These are phyloP conservation scores for Coniosporium apollinis DNA, from an alignment of 495 filamentous ascomycete species.

Conservation along the genomic window DNA sequence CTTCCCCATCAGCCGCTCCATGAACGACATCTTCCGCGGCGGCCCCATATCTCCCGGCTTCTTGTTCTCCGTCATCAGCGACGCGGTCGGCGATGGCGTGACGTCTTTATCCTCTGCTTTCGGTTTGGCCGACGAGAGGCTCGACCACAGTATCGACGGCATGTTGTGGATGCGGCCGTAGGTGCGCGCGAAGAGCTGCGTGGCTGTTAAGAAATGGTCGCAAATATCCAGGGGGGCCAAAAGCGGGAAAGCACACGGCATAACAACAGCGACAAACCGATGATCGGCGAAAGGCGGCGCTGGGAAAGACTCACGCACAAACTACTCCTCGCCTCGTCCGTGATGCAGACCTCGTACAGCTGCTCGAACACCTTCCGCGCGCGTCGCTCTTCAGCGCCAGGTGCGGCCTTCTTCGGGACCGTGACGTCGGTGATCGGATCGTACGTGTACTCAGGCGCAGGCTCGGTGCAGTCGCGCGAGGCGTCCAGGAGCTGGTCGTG, in stretches of 20 bases:
- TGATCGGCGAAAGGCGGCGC: no score
- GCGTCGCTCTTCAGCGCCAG: constrained; percentile 7
- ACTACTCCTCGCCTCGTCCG: constrained; percentile 7
- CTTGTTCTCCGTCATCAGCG: background rate
- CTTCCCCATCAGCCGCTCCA: constrained; percentile 12
- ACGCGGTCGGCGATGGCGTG: background rate
- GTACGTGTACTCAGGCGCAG: background rate
- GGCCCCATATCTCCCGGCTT: constrained; percentile 3
- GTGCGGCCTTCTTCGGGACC: constrained; percentile 6
- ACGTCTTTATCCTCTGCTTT: background rate
- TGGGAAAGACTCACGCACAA: constrained; percentile 2
- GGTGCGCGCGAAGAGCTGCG: no score
- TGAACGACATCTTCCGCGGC: constrained; percentile 9
- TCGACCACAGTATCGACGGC: constrained; percentile 1
- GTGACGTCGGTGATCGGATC: constrained; percentile 1
- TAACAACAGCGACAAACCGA: no score
- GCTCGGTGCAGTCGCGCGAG: constrained; percentile 3
- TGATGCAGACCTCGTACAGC: constrained; percentile 8
- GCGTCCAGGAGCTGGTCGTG: constrained; percentile 12
- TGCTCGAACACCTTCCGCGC: constrained; percentile 9
- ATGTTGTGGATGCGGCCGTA: background rate
- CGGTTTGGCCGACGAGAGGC: background rate
- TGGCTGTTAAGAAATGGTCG: no score
- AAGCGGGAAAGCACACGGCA: no score
- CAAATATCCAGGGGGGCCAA: no score